phyloP scores from a whole-genome alignment of 1,139 yeast species.

The Kodamaea sp. region DNA sequence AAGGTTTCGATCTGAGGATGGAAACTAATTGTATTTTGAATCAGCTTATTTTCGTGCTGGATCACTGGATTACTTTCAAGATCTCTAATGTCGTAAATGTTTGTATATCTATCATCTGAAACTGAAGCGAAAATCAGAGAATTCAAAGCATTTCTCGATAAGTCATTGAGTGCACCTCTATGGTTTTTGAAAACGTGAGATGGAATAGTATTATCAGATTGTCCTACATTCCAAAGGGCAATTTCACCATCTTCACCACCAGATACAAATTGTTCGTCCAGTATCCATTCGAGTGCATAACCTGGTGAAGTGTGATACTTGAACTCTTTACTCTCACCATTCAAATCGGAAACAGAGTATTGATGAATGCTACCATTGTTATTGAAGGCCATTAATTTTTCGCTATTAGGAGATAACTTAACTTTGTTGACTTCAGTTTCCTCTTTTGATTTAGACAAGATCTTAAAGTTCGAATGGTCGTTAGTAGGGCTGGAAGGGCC shows the following conservation, averaged over 20 bases:
- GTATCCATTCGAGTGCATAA: constrained; percentile 64
- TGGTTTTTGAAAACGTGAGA: constrained; percentile 44
- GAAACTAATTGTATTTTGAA: constrained; percentile 48
- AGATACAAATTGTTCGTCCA: constrained; percentile 48
- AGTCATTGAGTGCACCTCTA: constrained; percentile 51
- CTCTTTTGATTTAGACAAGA: constrained; percentile 47
- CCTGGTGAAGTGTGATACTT: constrained; percentile 67
- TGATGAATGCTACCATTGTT: constrained; percentile 47
- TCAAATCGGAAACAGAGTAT: constrained; percentile 15
- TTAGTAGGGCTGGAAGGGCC: constrained; percentile 20
- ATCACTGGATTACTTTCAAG: constrained; percentile 34
- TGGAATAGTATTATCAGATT: constrained; percentile 39
- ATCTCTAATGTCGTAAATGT: constrained; percentile 62
- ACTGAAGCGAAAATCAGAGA: constrained; percentile 62
- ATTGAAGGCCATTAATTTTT: constrained; percentile 47
- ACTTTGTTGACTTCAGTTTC: constrained; percentile 52
- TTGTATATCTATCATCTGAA: constrained; percentile 66
- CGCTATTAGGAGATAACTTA: constrained; percentile 34
- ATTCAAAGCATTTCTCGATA: constrained; percentile 49
- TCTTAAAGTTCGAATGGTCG: constrained; percentile 30
- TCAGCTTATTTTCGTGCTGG: constrained; percentile 40
- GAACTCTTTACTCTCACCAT: constrained; percentile 30
- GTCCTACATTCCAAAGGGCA: constrained; percentile 63
- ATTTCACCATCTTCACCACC: constrained; percentile 67
- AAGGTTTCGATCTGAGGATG: constrained; percentile 44